Evolutionary conservation across 1,284 basidiomycete species (phyloP).

Genomic region (Somion occarium): DNA sequence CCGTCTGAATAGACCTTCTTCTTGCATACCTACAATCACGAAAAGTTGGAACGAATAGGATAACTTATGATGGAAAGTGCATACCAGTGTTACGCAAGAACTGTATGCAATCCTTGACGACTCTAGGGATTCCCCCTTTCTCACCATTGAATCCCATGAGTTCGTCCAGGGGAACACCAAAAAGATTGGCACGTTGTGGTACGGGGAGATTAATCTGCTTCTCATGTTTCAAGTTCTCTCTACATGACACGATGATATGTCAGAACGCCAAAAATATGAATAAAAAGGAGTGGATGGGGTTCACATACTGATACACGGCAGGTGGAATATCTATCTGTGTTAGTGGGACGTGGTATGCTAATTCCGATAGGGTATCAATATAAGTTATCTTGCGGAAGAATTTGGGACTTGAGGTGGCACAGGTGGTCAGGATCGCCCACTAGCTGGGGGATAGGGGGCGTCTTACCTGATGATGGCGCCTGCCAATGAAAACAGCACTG

Average conservation of each 20-base stretch:
- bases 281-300: too few relatives aligned
- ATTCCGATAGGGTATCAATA: slow-evolving; percentile 67
- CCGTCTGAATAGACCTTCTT: slow-evolving; percentile 78
- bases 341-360: slow-evolving; percentile 71
- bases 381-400: slow-evolving; percentile 80
- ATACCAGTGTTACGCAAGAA: slow-evolving; percentile 61
- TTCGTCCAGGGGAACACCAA: slow-evolving; percentile 75
- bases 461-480: slow-evolving; percentile 75
- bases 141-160: slow-evolving; percentile 81
- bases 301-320: slow-evolving; percentile 71
- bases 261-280: slow-evolving; percentile 5
- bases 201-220: slow-evolving; percentile 59
- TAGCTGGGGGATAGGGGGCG: not conserved
- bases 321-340: slow-evolving; percentile 84
- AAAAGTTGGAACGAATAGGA: not conserved
- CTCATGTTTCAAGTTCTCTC: slow-evolving; percentile 74
- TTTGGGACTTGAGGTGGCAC: slow-evolving; percentile 54
- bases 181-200: slow-evolving; percentile 54
- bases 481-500: slow-evolving; percentile 82
- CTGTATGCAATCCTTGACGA: slow-evolving; percentile 72
- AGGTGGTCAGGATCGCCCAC: not conserved
- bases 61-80: not conserved
- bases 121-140: slow-evolving; percentile 72
- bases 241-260: slow-evolving; percentile 23
- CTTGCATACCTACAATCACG: slow-evolving; percentile 46